Conservation (phyloP, 2,329 filamentous ascomycete genomes). For the Aspergillus sp. region DNA sequence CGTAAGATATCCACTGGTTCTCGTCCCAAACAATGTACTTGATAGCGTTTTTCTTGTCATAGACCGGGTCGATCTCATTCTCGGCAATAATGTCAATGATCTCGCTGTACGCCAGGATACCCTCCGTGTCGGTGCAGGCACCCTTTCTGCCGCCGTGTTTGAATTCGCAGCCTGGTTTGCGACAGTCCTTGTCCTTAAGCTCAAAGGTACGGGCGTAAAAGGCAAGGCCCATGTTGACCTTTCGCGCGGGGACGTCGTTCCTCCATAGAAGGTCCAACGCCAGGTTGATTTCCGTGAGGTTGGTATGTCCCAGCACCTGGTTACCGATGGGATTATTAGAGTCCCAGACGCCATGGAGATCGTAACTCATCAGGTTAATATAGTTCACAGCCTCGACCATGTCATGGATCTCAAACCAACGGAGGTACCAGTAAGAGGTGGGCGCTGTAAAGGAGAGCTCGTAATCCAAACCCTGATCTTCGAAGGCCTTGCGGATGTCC, state of each 20-base stretch:
- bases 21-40: constrained; percentile 17
- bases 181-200: constrained; percentile 3
- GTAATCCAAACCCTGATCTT: background rate
- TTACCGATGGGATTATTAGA: constrained; percentile 5
- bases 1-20: constrained; percentile 30
- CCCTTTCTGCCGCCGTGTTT: constrained; percentile 19
- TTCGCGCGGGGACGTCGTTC: constrained; percentile 3
- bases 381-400: constrained; percentile 8
- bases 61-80: constrained; percentile 15
- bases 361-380: constrained; percentile 20
- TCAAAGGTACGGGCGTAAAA: constrained; percentile 15
- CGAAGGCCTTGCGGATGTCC: constrained; percentile 9
- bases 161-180: constrained; percentile 14
- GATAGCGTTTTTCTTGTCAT: constrained; percentile 22
- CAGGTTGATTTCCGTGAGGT: constrained; percentile 16
- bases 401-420: constrained; percentile 13
- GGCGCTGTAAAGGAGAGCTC: constrained; percentile 17
- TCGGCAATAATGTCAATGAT: constrained; percentile 24
- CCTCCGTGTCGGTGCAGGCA: constrained; percentile 21
- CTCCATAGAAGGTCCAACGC: constrained; percentile 17
- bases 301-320: constrained; percentile 13
- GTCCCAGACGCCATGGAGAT: constrained; percentile 18
- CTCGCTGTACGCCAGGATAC: constrained; percentile 25
- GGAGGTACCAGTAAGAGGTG: constrained; percentile 18
- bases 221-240: constrained; percentile 15